Base-by-base conservation (phyloP, 495 filamentous ascomycete genomes). In the Aspergillus haitiensis region DNA sequence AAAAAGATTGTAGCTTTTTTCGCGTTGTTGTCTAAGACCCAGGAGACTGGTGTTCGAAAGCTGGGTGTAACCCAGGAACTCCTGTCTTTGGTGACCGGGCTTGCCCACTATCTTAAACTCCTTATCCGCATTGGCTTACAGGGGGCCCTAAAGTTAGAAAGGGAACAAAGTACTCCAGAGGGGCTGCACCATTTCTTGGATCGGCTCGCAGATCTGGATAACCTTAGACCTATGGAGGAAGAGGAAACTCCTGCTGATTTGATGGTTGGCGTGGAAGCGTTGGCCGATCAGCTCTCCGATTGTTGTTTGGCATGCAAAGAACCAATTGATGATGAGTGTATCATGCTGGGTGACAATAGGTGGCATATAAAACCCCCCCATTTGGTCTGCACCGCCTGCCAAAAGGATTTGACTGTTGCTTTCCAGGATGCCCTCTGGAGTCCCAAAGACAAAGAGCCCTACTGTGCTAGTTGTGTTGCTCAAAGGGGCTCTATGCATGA, bases 1-100 rank as follows among this genome's bases (percentile, higher is more conserved):
- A 99, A 99, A 73, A 99, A 99, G 74, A 96, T 99, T 54, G 94
- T 99, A 31, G 90, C 94, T 15, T 99, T 99, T 78, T 99, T 99
- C 72, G 88, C 89, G 10, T 76, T 99, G 34, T 79, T 99, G 5
- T 92, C 93, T 3, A 96, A 96, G 67, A 93, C 91, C 2, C 93
- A 97, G 72, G 92, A 97, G 63, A 91, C 87, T 12, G 91, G 91
- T 7, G 86, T 91, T 37, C 80, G 90, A 45, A 82, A 97, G 68
- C 83, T 97, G 10, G 95, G 95, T 40, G 95, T 99, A 35, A 99
- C 95, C 12, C 95, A 99, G 73, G 95, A 98, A 69, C 81, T 99
- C 21, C 78, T 99, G 12, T 93, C 92, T 10, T 81, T 99, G 12
- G 95, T 99, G 48, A 99, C 95, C 11, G 93, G 95, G 18, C 85